Evolutionary conservation across 2,329 filamentous ascomycete species (phyloP).

Genomic region (Dothistroma pini): DNA sequence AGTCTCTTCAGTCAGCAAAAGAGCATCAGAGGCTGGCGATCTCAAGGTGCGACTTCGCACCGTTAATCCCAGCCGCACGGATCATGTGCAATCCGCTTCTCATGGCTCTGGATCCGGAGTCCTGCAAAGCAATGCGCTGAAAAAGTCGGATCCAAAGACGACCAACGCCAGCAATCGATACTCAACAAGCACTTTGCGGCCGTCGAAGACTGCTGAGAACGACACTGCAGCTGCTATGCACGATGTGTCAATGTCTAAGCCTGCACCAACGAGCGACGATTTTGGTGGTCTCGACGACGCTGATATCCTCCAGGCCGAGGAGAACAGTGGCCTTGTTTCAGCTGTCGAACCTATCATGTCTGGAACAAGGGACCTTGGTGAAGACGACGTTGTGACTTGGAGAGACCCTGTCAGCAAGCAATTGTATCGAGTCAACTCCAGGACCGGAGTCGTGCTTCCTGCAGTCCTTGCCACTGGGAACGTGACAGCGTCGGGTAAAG

Average conservation of each 20-base stretch:
- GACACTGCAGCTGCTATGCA: not conserved
- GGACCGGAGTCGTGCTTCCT: conserved; percentile 49
- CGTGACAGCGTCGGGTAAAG: not conserved
- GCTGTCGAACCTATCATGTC: not conserved
- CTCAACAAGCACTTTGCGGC: not conserved
- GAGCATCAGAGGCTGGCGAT: not conserved
- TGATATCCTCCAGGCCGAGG: conserved; percentile 16
- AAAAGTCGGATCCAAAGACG: not conserved
- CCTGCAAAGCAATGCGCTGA: not conserved
- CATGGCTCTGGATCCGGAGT: not conserved
- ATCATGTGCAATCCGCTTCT: not conserved
- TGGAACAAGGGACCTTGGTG: not conserved
- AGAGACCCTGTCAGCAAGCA: conserved; percentile 58
- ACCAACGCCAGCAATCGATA: not conserved
- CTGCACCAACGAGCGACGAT: conserved; percentile 25
- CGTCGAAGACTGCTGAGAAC: not conserved
- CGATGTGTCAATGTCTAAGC: not conserved
- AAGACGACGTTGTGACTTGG: conserved; percentile 52
- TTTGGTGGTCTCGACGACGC: conserved; percentile 29
- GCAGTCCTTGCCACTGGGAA: not conserved
- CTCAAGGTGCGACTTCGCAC: not conserved
- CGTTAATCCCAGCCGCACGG: not conserved
- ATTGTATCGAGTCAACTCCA: conserved; percentile 50
- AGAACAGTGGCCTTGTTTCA: not conserved
- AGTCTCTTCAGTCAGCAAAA: not conserved